Base-by-base conservation (phyloP, 2,329 filamentous ascomycete species). In the Botryotinia convoluta region DNA sequence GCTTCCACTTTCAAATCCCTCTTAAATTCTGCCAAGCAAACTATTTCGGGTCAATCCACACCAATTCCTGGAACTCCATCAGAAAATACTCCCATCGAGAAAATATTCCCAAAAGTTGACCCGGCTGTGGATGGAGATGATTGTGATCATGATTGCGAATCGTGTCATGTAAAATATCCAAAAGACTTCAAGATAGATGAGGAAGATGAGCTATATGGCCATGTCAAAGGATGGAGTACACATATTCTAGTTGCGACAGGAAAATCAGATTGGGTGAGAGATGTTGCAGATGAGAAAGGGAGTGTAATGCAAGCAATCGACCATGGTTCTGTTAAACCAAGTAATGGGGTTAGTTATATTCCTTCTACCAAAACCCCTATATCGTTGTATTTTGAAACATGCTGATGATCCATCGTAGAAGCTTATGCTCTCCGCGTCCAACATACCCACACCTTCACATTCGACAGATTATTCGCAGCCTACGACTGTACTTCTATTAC, bases 231-330 rank as follows among this genome's bases (percentile, higher is more conserved):
- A 51, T 98, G 94, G 92, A 91, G 89, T 79, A 96, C 94, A 32
- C 96, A 99, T 83, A 81, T 97, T 75, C 85, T 99, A 45, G 94
- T 98, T 26, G 96, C 94, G 37, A 99, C 96, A n/a, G 93, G 94
- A 75, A 97, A 98, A 88, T 88, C 91, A 39, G 96, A 99, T 83
- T 99, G 96, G 96, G 92, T 95, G 80, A 85, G 93, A 74, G 92
- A 97, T 84, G 93, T 97, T 63, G 90, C 89, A 73, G 93, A 98
- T 80, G 96, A 98, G 85, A 91, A 93, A 82, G 92, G 92, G 9
- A 94, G 91, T 80, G 87, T 95, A 45, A 95, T 95, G 93, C 86
- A 94, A 84, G 93, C 92, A 2, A 87, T 95, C 77, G 87, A 83
- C 22, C 79, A 79, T 86, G 84, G 84, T 71, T 85, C 86, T 1